Base-by-base conservation (phyloP, 1,284 basidiomycete species). In the Cutaneotrichosporon sp. region DNA sequence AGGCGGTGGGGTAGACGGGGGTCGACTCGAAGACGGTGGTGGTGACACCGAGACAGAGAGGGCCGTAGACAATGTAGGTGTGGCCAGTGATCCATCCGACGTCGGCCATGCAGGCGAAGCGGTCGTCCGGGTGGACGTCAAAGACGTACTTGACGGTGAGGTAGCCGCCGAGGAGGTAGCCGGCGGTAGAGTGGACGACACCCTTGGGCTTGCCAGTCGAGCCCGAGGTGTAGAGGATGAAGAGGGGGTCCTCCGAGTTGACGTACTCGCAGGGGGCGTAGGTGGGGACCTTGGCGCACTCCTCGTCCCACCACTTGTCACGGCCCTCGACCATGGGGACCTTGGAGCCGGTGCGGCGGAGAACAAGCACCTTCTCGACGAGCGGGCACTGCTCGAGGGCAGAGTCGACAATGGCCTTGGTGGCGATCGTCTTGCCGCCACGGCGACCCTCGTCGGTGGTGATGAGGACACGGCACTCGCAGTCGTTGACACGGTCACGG, bases 61-160 rank as follows among this genome's bases (percentile, higher is more conserved):
- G 96, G 20, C 96, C 94, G 76, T 97, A 98, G 62, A 97, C 83
- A 72, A 97, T 97, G 79, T 97, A 88, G 76, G 90, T 90, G 79
- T 97, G 94, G 36, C 94, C 94, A 4, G 94, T 98, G 77, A 98
- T 97, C 94, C 94, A 98, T 66, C 94, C 94, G 53, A 98, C 83
- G 72, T 98, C 94, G 59, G 94, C 94, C 93, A 97, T 94, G 80
- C 96, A 98, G 5, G 88, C 94, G 73, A 94, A 97, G 63, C 81
- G 84, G 77, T 93, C 87, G 51, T 87, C 88, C 14, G 86, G 83
- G 75, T 98, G 96, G 26, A 97, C 84, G 72, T 98, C 96, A 67
- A 97, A 98, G 59, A 97, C 89, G 75, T 90, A 88, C 78, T 97
- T 97, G 74, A 93, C 84, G n/a, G 90, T 91, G 52, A 96, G 72